Evolutionary conservation across 257 asterid genomes (phyloP).

Genomic region (Perilla frutescens): DNA sequence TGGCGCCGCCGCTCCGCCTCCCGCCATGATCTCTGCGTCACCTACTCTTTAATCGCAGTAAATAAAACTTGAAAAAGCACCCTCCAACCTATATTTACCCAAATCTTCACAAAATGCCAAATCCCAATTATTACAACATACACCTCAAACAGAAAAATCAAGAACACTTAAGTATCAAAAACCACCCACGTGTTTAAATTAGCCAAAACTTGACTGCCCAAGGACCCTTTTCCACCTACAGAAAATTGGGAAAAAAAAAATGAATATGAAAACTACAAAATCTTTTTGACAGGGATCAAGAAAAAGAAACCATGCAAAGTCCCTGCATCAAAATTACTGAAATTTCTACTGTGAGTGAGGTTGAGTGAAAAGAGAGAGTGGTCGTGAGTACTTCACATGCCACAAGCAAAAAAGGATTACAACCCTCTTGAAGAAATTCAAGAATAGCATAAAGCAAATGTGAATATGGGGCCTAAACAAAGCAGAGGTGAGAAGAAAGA

Average conservation of each 20-base stretch:
- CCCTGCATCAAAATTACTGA: background rate
- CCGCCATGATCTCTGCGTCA: conserved; percentile 54
- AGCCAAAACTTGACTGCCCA: conserved; percentile 1
- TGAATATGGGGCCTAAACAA: conserved; percentile 47
- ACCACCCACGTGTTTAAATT: background rate
- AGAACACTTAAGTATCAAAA: background rate
- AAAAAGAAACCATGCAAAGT: conserved; percentile 40
- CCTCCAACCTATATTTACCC: conserved; percentile 4
- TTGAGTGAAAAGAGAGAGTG: conserved; percentile 22
- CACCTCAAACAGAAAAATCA: conserved; percentile 9
- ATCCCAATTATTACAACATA: conserved; percentile 17
- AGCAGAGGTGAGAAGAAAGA: conserved; percentile 33
- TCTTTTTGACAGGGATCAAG: conserved; percentile 14
- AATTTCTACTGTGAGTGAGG: conserved; percentile 19
- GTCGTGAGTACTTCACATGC: conserved; percentile 1
- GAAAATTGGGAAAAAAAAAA: too few relatives aligned
- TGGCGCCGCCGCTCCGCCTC: conserved; percentile 75
- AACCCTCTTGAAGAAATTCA: conserved; percentile 33
- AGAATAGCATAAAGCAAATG: conserved; percentile 44
- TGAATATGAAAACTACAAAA: background rate
- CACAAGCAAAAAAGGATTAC: conserved; percentile 38
- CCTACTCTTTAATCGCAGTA: conserved; percentile 20
- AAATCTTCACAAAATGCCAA: conserved; percentile 28
- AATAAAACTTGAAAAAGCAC: background rate
- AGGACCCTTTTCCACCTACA: background rate